phyloP scores from a whole-genome alignment of 2,329 filamentous ascomycete species.

The Kalmusia sp. region DNA sequence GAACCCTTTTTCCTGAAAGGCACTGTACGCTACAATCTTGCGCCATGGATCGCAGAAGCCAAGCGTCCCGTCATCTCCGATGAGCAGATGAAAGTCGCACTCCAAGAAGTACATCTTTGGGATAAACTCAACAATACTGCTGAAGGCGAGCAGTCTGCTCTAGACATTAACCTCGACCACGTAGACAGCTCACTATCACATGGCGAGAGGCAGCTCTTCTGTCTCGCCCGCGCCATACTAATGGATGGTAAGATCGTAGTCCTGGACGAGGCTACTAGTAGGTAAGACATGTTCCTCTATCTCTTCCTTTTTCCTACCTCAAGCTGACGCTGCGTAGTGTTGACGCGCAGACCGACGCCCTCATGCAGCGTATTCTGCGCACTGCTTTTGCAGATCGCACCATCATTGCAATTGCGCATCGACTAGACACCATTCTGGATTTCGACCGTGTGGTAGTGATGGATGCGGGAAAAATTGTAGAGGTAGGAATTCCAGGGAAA shows the following conservation, averaged over 20 bases:
- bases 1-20: conserved; percentile 58
- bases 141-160: conserved; percentile 2
- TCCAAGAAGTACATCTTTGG: conserved; percentile 26
- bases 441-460: conserved; percentile 94
- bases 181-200: conserved; percentile 18
- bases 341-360: conserved; percentile 88
- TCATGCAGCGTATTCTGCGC: conserved; percentile 91
- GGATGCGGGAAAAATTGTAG: conserved; percentile 84
- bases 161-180: conserved; percentile 19
- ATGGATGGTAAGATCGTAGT: conserved; percentile 25
- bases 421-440: conserved; percentile 91
- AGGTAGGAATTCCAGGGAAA: conserved; percentile 65
- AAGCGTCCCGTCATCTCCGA: conserved; percentile 11
- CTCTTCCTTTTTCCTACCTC: background rate
- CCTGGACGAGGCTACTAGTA: conserved; percentile 28
- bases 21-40: conserved; percentile 51
- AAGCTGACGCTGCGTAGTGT: conserved; percentile 60
- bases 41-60: conserved; percentile 32
- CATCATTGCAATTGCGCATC: conserved; percentile 92
- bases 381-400: conserved; percentile 81
- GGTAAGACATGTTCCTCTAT: conserved; percentile 9
- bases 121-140: conserved; percentile 13
- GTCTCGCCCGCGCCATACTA: conserved; percentile 64
- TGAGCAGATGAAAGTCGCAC: conserved; percentile 15
- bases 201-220: conserved; percentile 69